A percentile compares a stretch with the other conserved stretches of the same genome.
Evolutionary conservation across 345 rosid species (phyloP).

Genomic region (Citrus trifoliata): DNA sequence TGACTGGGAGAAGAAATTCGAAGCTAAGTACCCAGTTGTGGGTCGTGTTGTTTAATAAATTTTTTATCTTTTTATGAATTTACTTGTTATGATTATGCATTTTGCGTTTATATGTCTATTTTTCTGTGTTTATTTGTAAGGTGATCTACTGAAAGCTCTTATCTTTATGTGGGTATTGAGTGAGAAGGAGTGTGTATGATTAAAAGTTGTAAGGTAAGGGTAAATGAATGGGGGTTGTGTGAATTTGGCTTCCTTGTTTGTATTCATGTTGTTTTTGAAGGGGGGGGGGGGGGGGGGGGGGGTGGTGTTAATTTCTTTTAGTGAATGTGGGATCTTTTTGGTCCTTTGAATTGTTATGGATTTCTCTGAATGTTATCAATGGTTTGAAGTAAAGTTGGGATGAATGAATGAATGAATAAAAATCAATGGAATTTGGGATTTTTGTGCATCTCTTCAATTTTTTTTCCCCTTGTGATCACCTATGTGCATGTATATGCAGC

Average conservation of each 20-base stretch:
- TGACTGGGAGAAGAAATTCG: conserved; percentile 89
- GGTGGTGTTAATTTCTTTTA: not conserved
- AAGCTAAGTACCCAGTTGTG: conserved; percentile 80
- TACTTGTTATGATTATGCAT: not conserved
- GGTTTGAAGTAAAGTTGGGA: not conserved
- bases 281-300: no score
- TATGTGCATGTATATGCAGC: not conserved
- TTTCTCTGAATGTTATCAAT: not conserved
- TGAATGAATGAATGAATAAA: not conserved
- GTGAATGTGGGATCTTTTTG: not conserved
- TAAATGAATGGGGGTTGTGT: conserved; percentile 8
- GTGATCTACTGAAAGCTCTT: conserved; percentile 1
- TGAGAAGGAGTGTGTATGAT: not conserved
- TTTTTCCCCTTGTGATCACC: not conserved
- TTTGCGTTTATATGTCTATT: not conserved
- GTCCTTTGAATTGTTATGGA: not conserved
- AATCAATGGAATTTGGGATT: not conserved
- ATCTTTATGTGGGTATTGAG: not conserved
- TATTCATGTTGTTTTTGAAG: not conserved
- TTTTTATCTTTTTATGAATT: not conserved
- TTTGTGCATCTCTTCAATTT: not conserved
- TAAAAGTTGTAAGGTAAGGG: not conserved
- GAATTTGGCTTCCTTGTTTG: not conserved
- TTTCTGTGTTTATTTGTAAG: not conserved
- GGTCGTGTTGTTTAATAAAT: conserved; percentile 54